Percentiles rank a stretch among this genome's conserved stretches.
These are phyloP conservation scores for Penicillium daleae DNA, from an alignment of 495 filamentous ascomycete genomes.

Conservation along the genomic window DNA sequence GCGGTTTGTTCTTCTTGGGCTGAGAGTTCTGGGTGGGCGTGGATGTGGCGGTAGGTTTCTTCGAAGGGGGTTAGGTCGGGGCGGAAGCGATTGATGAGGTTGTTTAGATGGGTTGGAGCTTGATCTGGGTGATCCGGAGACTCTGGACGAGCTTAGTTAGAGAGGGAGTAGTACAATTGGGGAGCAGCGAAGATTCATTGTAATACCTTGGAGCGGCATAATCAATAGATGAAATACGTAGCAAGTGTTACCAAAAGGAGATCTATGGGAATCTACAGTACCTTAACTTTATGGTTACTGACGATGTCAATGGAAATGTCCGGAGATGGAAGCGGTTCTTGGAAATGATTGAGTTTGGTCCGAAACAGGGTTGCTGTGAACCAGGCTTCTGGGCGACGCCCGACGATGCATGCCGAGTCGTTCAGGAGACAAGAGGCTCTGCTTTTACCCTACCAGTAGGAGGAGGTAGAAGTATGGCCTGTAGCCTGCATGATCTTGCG, in stretches of 20 bases:
- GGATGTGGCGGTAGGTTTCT: conserved; percentile 50
- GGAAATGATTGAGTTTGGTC: background rate
- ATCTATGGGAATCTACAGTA: background rate
- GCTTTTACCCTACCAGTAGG: background rate
- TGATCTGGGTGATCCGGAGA: background rate
- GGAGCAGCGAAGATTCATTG: background rate
- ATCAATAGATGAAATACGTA: background rate
- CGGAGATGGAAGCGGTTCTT: background rate
- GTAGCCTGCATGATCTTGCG: background rate
- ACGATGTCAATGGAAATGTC: background rate
- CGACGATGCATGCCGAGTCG: background rate
- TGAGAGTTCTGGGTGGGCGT: conserved; percentile 56
- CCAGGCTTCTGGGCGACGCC: too few relatives aligned
- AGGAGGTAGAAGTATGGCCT: too few relatives aligned
- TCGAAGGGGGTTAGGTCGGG: conserved; percentile 47
- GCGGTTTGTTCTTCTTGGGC: conserved; percentile 53
- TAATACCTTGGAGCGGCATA: background rate
- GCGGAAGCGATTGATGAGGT: conserved; percentile 20
- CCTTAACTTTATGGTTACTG: background rate
- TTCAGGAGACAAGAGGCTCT: background rate
- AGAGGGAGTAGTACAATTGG: background rate
- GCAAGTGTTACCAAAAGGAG: background rate
- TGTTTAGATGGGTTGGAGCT: background rate
- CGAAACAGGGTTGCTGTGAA: background rate
- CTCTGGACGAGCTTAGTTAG: background rate